Percentiles rank a stretch among this genome's conserved stretches.
phyloP scores from a whole-genome alignment of 1,284 basidiomycete species.

The Ceratobasidium theobromae region DNA sequence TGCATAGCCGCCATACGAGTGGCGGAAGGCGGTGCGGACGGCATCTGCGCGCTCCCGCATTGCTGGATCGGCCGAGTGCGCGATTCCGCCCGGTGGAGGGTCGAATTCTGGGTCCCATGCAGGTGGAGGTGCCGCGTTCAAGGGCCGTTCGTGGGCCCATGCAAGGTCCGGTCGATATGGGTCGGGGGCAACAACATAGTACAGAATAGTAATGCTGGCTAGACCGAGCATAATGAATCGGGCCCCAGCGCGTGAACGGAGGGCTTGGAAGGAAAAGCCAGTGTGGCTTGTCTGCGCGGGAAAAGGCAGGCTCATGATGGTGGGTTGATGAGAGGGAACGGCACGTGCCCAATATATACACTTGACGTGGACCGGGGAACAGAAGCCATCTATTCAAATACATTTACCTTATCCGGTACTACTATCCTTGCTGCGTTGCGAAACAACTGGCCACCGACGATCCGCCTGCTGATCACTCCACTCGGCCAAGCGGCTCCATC shows the following conservation, averaged over 20 bases:
- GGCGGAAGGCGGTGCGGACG: slow-evolving; percentile 61
- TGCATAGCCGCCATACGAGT: slow-evolving; percentile 66
- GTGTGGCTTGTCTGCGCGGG: neutral
- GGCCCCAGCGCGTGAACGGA: slow-evolving; percentile 16
- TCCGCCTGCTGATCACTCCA: too few relatives aligned
- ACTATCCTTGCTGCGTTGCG: too few relatives aligned
- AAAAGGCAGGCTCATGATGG: slow-evolving; percentile 26
- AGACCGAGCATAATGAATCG: slow-evolving; percentile 18
- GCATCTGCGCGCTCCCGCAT: slow-evolving; percentile 49
- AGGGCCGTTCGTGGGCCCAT: slow-evolving; percentile 13
- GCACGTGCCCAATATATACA: neutral
- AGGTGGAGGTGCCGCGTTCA: neutral
- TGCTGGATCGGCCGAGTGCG: neutral
- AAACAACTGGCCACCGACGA: too few relatives aligned
- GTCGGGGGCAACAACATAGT: slow-evolving; percentile 14
- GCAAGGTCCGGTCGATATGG: slow-evolving; percentile 12
- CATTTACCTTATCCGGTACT: too few relatives aligned
- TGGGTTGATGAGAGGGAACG: neutral
- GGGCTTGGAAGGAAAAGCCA: slow-evolving; percentile 2
- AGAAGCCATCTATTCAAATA: too few relatives aligned
- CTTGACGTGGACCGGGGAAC: neutral
- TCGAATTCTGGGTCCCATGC: slow-evolving; percentile 26
- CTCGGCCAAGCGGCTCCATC: too few relatives aligned
- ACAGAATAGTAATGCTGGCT: neutral
- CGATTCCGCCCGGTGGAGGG: neutral